Conservation (phyloP, 768 basidiomycete genomes). For the Coprinopsis sp. region DNA sequence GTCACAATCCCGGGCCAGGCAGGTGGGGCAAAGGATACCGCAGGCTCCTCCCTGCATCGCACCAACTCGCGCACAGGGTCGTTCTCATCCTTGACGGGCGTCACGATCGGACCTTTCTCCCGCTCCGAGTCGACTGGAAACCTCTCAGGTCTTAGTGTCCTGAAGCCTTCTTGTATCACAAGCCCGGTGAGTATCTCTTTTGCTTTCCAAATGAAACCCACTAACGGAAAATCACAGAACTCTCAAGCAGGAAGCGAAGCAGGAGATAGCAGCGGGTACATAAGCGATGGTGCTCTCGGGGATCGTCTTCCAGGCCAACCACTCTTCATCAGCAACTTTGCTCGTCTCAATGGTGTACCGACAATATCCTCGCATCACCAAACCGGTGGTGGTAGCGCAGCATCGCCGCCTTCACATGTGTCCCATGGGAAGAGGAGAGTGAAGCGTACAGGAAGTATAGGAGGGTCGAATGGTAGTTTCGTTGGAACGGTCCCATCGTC, state of each 20-base stretch:
- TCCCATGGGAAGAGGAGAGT: background rate
- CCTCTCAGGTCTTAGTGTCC: constrained; percentile 16
- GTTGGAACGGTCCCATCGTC: background rate
- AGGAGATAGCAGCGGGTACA: constrained; percentile 25
- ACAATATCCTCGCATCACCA: constrained; percentile 36
- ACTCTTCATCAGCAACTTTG: constrained; percentile 79
- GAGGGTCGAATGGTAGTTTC: background rate
- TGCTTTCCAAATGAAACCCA: background rate
- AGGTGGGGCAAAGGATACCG: background rate
- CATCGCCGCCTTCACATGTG: background rate
- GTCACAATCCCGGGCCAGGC: background rate
- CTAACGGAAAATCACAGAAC: constrained; percentile 14
- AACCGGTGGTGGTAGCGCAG: background rate
- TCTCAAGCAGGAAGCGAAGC: constrained; percentile 23
- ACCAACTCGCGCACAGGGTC: constrained; percentile 7
- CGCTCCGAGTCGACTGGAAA: constrained; percentile 29
- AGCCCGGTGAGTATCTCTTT: background rate
- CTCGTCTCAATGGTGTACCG: constrained; percentile 58
- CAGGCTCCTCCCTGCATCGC: background rate
- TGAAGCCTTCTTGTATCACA: constrained; percentile 15
- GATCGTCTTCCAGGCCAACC: constrained; percentile 72
- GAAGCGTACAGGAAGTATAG: background rate
- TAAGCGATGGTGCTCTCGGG: constrained; percentile 45
- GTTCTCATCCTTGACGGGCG: constrained; percentile 17
- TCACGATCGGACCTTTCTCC: constrained; percentile 28